These are phyloP conservation scores for Cercophora sp. DNA, from an alignment of 495 filamentous ascomycete genomes.

Conservation along the genomic window DNA sequence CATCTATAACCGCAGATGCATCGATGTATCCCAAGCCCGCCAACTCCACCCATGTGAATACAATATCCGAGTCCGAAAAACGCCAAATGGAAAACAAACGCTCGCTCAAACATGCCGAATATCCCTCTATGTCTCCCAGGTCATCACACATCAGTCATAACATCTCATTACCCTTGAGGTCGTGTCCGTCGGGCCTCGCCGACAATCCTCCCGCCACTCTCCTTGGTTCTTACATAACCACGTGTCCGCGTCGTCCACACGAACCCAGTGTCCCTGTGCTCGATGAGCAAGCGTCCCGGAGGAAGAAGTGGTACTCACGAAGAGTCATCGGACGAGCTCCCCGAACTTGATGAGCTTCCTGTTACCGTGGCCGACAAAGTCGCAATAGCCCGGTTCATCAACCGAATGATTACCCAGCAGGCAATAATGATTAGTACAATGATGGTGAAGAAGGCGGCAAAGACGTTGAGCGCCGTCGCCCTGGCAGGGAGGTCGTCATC, in stretches of 20 bases:
- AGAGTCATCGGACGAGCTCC: not conserved
- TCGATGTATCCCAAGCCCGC: no score
- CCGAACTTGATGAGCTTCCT: constrained; percentile 2
- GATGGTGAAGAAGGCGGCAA: constrained; percentile 12
- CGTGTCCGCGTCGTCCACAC: not conserved
- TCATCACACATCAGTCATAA: no score
- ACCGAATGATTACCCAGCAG: not conserved
- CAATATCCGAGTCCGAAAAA: no score
- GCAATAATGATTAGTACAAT: constrained; percentile 5
- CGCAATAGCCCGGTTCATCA: not conserved
- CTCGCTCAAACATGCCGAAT: no score
- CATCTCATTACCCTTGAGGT: no score
- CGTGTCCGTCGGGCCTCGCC: not conserved
- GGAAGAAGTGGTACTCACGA: not conserved
- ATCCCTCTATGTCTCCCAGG: no score
- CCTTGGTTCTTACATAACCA: not conserved
- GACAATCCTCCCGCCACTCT: not conserved
- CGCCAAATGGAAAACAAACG: no score
- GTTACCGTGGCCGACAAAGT: constrained; percentile 10
- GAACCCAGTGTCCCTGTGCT: not conserved
- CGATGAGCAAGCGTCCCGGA: not conserved
- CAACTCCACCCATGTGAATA: no score
- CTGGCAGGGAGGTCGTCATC: constrained; percentile 7
- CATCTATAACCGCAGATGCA: no score
- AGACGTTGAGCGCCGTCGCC: constrained; percentile 11